phyloP scores from a whole-genome alignment of 169 alveolate species.

The Perkinsus chesapeaki region DNA sequence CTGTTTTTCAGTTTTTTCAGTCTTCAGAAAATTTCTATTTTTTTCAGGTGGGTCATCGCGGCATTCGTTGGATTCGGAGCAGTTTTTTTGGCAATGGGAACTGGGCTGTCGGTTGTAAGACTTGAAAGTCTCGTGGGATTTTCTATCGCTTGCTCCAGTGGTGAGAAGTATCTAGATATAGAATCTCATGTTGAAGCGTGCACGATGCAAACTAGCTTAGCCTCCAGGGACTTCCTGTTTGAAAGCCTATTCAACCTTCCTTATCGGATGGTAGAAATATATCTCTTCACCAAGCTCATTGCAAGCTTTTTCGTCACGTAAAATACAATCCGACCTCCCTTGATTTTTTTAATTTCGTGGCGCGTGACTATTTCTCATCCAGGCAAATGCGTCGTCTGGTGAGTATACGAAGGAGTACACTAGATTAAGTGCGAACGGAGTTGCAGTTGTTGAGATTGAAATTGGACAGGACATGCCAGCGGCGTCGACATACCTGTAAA shows the following conservation, averaged over 20 bases:
- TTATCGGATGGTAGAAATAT: neutral
- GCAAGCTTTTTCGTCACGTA: too few species aligned
- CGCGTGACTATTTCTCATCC: too few species aligned
- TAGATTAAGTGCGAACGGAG: neutral
- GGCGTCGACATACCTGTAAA: neutral
- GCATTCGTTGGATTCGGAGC: neutral
- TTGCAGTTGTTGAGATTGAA: neutral
- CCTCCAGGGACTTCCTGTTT: neutral
- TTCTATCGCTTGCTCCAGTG: too few species aligned
- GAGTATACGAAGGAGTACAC: neutral
- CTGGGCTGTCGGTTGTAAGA: neutral
- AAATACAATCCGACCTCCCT: neutral
- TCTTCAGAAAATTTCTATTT: too few species aligned
- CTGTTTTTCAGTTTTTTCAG: too few species aligned
- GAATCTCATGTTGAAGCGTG: neutral
- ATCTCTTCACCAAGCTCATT: too few species aligned
- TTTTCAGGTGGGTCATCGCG: neutral
- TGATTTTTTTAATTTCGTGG: neutral
- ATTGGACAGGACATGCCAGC: neutral
- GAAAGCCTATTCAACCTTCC: neutral
- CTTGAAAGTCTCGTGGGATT: neutral
- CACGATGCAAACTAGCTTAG: too few species aligned
- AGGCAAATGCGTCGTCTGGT: neutral
- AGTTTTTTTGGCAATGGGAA: neutral
- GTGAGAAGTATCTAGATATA: neutral